A percentile compares a stretch with the other conserved stretches of the same genome.
These are phyloP conservation scores for Hymenoscyphus scutula DNA, from an alignment of 2,329 filamentous ascomycete genomes.

Conservation along the genomic window DNA sequence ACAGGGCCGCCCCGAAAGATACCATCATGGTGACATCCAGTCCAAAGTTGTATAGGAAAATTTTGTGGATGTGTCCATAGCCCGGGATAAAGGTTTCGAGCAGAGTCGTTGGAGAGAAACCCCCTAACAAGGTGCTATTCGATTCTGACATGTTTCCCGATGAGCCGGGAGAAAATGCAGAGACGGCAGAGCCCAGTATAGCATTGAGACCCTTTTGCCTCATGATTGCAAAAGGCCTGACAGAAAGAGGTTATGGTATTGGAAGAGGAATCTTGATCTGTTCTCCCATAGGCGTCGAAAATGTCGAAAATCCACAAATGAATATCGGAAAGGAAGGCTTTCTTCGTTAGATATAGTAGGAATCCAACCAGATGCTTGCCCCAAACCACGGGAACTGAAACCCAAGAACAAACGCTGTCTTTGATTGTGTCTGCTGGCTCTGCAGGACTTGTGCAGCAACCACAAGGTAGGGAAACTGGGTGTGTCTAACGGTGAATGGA, in stretches of 20 bases:
- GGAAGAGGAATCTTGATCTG: background rate
- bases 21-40: constrained; percentile 36
- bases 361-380: background rate
- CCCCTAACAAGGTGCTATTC: constrained; percentile 3
- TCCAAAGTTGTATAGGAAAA: constrained; percentile 30
- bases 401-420: background rate
- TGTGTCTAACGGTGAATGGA: background rate
- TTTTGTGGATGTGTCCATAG: constrained; percentile 34
- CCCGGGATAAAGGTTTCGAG: constrained; percentile 36
- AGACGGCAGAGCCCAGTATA: constrained; percentile 21
- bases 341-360: background rate
- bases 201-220: constrained; percentile 19
- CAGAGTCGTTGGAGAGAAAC: constrained; percentile 27
- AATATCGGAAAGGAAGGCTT: background rate
- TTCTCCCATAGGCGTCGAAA: background rate
- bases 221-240: constrained; percentile 10
- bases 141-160: constrained; percentile 16
- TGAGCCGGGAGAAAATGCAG: constrained; percentile 20
- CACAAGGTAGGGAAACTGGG: background rate
- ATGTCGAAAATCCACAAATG: background rate
- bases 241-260: constrained; percentile 4
- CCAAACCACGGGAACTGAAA: background rate
- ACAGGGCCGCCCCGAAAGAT: constrained; percentile 27
- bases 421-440: constrained; percentile 8
- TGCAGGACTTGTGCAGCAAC: constrained; percentile 14